Conservation (phyloP, 2,329 filamentous ascomycete genomes). For the Trichoderma koningiopsis region DNA sequence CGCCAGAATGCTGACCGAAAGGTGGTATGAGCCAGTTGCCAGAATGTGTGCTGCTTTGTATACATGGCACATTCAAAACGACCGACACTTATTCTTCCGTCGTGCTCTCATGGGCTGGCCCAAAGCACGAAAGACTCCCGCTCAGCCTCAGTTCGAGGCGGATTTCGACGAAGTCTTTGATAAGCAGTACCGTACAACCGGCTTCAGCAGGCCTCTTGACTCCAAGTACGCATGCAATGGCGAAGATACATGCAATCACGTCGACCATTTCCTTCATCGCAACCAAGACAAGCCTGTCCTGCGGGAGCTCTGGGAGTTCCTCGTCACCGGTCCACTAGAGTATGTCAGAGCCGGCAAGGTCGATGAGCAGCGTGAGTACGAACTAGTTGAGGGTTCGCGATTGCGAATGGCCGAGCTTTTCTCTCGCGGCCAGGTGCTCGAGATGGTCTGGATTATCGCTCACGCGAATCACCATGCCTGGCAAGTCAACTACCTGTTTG, state of each 20-base stretch:
- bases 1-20: conserved; percentile 36
- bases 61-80: conserved; percentile 39
- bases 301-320: conserved; percentile 27
- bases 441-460: conserved; percentile 30
- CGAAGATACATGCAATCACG: conserved; percentile 30
- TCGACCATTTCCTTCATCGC: conserved; percentile 24
- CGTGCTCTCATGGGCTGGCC: conserved; percentile 36
- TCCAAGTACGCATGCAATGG: conserved; percentile 28
- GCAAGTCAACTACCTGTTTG: conserved; percentile 38
- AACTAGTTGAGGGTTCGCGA: conserved; percentile 27
- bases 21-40: conserved; percentile 39
- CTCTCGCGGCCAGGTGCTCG: conserved; percentile 26
- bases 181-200: conserved; percentile 33
- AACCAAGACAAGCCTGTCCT: conserved; percentile 23
- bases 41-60: conserved; percentile 38
- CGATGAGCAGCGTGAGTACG: conserved; percentile 26
- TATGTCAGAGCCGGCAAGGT: conserved; percentile 29
- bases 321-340: conserved; percentile 29
- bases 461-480: conserved; percentile 34
- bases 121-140: conserved; percentile 35
- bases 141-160: conserved; percentile 32
- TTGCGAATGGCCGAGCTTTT: conserved; percentile 32
- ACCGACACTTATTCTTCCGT: conserved; percentile 38
- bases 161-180: conserved; percentile 39
- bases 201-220: conserved; percentile 32